Base-by-base conservation (phyloP, 352 stramenopile species). In the Globisporangium nunn region DNA sequence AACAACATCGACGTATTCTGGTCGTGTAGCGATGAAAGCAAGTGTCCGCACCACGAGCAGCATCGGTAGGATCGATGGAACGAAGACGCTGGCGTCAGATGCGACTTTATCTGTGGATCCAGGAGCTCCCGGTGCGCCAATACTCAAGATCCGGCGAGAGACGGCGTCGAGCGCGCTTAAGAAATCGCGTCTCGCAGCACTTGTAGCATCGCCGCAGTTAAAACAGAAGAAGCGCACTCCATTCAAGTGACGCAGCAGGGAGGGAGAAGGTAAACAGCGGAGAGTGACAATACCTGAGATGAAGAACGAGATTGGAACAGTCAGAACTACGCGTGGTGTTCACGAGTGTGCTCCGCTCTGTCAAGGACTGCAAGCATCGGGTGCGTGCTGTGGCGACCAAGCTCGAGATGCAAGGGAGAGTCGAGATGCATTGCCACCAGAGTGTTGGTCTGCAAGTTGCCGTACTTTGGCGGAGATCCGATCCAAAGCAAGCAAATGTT, bases 131-230 rank as follows among this genome's bases (percentile, higher is more conserved):
- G 23, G 23, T 5, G 66, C 48, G 11, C 61, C 62, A 10, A 52
- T 70, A 31, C 62, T 82, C 40, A 82, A 85, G 51, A 66, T 80
- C 37, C 63, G 76, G 23, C 68, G 70, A 5, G 74, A 87, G 62
- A 85, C 72, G 2, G 66, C 76, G 18, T 85, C 74, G 15, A 85
- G 72, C 35, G 58, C 67, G 18, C 58, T 85, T 17, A 85, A 83
- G 67, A 84, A 85, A 58, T 66, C 70, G 55, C 53, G 71, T 4
- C 37, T 67, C 29, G 37, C 48, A n/a, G 31, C 52, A 41, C 53
- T 56, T 45, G 46, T 18, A 4, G 47, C 31, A 7, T 60, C 58
- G 31, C 58, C 58, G 4, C 60, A 50, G 44, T 50, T 63, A 0
- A 40, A 64, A 43, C 56, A 75, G 54, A 64, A 74, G 52, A 63